Evolutionary conservation across 2,329 filamentous ascomycete species (phyloP), one percentile per base, ranked within the genome.

Genomic region (Diaporthe citriasiana): DNA sequence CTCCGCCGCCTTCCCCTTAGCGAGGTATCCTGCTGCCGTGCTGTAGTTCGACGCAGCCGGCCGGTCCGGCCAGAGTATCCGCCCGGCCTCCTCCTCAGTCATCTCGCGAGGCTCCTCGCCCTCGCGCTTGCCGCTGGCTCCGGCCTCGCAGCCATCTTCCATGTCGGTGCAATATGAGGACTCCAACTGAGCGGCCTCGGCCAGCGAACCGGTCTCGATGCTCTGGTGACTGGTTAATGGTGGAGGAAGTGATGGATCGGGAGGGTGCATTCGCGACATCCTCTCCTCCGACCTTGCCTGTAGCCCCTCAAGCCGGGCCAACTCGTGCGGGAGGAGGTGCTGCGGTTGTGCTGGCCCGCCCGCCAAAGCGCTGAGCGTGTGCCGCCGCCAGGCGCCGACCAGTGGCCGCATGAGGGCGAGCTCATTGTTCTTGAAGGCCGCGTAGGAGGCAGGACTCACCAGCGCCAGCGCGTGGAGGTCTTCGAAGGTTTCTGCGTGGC

Each of bases 391-490:
- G 10, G 76, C 77, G 63, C 76, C 78, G 45, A 81, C 74, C 38
- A 83, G 73, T 25, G 77, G 79, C 65, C 77, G 77, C 63, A 81
- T 76, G 15, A 88, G 77, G 15, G 75, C 76, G 3, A 84, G 79
- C 76, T 88, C 85, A 71, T 88, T 82, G 55, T 81, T 81, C 78
- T 87, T 85, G 71, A 86, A 88, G 3, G 84, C 83, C 9, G 81
- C 80, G 51, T 87, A 88, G 75, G 87, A 87, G 5, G 78, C 79
- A 53, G 81, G 82, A 73, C 82, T 86, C 30, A 83, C 79, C 80
- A 85, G 81, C 0, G 87, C 87, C 0, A 83, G 81, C 1, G 83
- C 79, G 59, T 84, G 82, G 13, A 89, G 78, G 75, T 89, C 86
- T 2, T 83, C 79, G 8, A 85, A 76, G 17, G 82, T 79, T 6